Evolutionary conservation across 129 eudicot species (phyloP).

Genomic region (Chrysanthemum seticuspe): DNA sequence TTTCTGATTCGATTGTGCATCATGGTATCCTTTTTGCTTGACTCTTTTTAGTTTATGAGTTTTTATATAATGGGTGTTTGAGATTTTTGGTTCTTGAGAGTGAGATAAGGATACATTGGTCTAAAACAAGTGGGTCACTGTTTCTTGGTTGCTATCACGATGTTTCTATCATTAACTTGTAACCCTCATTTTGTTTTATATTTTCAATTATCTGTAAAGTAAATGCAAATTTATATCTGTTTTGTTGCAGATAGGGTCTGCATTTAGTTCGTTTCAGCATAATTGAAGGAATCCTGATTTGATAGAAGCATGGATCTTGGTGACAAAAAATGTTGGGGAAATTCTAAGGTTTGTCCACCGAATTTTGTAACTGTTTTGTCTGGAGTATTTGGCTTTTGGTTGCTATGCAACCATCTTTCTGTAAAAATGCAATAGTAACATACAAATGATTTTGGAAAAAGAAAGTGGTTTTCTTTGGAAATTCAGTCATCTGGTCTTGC

Average conservation of each 20-base stretch:
- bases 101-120: constrained; percentile 30
- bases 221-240: constrained; percentile 9
- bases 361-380: not conserved
- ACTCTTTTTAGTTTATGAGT: constrained; percentile 24
- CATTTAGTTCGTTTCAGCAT: constrained; percentile 26
- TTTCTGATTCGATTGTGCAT: constrained; percentile 18
- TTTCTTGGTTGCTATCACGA: constrained; percentile 21
- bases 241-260: constrained; percentile 45
- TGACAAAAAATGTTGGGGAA: constrained; percentile 42
- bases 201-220: not conserved
- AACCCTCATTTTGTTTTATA: constrained; percentile 12
- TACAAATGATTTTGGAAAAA: not conserved
- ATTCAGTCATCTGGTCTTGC: too few relatives aligned
- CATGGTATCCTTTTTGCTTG: constrained; percentile 19
- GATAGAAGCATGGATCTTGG: constrained; percentile 58
- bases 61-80: constrained; percentile 15
- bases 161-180: constrained; percentile 7
- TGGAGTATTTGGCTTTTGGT: not conserved
- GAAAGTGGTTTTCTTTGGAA: too few relatives aligned
- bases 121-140: constrained; percentile 25
- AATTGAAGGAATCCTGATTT: constrained; percentile 10
- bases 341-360: constrained; percentile 45
- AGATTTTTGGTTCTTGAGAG: constrained; percentile 20
- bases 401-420: not conserved
- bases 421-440: constrained; percentile 8